Evolutionary conservation across 768 basidiomycete species (phyloP).

Genomic region (Mrakia blollopis): DNA sequence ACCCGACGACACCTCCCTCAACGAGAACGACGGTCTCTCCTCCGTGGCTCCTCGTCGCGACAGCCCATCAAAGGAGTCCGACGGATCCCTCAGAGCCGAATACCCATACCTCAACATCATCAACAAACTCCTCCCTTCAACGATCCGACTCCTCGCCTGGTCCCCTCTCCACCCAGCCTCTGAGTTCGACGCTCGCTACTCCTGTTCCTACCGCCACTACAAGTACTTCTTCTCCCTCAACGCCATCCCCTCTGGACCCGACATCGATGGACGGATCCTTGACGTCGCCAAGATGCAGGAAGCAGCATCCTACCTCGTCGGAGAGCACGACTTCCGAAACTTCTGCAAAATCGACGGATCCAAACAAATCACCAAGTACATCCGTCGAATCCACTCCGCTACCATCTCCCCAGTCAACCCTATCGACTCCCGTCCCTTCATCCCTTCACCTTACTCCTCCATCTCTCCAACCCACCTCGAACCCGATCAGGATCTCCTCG

Average conservation of each 20-base stretch:
- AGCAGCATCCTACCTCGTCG: slow-evolving; percentile 66
- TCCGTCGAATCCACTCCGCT: slow-evolving; percentile 62
- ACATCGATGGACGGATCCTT: slow-evolving; percentile 48
- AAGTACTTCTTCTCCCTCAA: slow-evolving; percentile 85
- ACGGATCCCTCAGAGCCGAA: slow-evolving; percentile 47
- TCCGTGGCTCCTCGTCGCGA: slow-evolving; percentile 34
- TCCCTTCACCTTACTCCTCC: slow-evolving; percentile 26
- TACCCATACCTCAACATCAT: slow-evolving; percentile 72
- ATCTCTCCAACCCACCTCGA: slow-evolving; percentile 17
- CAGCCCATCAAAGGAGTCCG: slow-evolving; percentile 39
- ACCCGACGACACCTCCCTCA: neutral
- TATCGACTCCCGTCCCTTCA: slow-evolving; percentile 9
- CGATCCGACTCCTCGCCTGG: slow-evolving; percentile 90
- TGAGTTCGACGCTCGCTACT: slow-evolving; percentile 79
- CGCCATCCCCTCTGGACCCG: slow-evolving; percentile 20
- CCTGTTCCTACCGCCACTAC: slow-evolving; percentile 84
- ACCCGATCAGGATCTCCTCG: neutral
- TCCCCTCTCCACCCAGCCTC: slow-evolving; percentile 59
- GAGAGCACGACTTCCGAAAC: slow-evolving; percentile 93
- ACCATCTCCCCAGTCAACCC: slow-evolving; percentile 53
- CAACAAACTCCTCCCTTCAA: slow-evolving; percentile 80
- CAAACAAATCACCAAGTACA: slow-evolving; percentile 82
- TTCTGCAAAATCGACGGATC: slow-evolving; percentile 86
- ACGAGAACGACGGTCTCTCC: slow-evolving; percentile 16
- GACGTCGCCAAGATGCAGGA: slow-evolving; percentile 69